Base-by-base conservation (phyloP, 805 yeast species). In the Metschnikowia henanensis region DNA sequence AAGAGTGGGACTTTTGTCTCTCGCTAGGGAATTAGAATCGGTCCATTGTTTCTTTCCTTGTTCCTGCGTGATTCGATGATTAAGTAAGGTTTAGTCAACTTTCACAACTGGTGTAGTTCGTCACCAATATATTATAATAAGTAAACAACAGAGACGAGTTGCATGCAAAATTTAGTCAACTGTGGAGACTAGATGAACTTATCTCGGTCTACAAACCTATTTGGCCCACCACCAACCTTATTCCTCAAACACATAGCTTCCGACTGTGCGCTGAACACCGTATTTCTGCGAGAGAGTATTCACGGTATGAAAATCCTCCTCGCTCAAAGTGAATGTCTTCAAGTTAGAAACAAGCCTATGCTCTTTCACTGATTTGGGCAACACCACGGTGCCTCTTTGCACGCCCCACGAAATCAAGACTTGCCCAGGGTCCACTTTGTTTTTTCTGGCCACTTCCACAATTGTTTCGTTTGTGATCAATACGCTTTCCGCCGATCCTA, bases 301-400 rank as follows among this genome's bases (percentile, higher is more conserved):
- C 50, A 70, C 59, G 12, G 59, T 53, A 28, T 56, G 62, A 41
- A 68, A 66, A 45, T 70, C 74, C 35, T 64, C 71, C 13, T 62
- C 61, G 22, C 64, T 51, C 49, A 70, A 61, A 15, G 36, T 46
- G 41, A 69, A 55, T 10, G 73, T 66, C 49, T 68, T 58, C 51
- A 67, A 57, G 58, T 72, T 65, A 37, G 65, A 52, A 47, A 63
- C 52, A 47, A 71, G 57, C 56, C 75, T 57, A 13, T 62, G 49
- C 33, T 61, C 66, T 15, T 47, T 43, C 19, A 45, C 54, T 3
- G 50, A 46, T 44, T 52, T 50, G 20, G 55, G 56, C 55, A 51
- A 52, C 25, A 50, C 53, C 7, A 49, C 39, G 13, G 53, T 49
- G 25, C 47, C 51, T 17, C 56, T 30, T 30, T 51, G 55, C 28